These are phyloP conservation scores for Orbilia brochopaga DNA, from an alignment of 2,329 filamentous ascomycete genomes.

Conservation along the genomic window DNA sequence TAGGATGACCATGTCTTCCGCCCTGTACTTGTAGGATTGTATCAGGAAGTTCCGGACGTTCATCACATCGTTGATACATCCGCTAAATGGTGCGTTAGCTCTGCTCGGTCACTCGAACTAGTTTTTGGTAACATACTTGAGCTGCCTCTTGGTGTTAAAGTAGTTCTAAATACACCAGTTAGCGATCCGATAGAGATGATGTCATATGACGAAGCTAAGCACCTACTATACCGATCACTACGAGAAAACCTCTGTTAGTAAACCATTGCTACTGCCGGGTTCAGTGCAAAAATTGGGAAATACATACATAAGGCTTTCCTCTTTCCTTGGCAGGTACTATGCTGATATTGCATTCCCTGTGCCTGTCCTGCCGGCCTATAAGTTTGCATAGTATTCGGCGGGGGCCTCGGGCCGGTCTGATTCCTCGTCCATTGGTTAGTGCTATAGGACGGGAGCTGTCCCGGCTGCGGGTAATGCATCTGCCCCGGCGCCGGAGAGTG, in stretches of 20 bases:
- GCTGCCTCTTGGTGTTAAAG: slow-evolving; percentile 42
- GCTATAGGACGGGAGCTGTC: slow-evolving; percentile 36
- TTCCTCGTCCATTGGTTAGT: slow-evolving; percentile 49
- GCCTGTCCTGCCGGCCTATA: slow-evolving; percentile 33
- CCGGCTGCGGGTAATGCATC: slow-evolving; percentile 30
- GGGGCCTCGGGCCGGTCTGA: slow-evolving; percentile 40
- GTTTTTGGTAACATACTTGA: slow-evolving; percentile 25
- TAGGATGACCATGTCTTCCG: slow-evolving; percentile 95
- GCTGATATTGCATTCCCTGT: slow-evolving; percentile 30
- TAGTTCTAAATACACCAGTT: slow-evolving; percentile 43
- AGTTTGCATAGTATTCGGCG: slow-evolving; percentile 46
- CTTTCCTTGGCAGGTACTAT: slow-evolving; percentile 51
- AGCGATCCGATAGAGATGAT: neutral
- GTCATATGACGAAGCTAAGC: neutral
- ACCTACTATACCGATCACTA: slow-evolving; percentile 51
- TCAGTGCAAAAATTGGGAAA: neutral
- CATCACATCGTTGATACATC: slow-evolving; percentile 96
- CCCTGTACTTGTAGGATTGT: slow-evolving; percentile 86
- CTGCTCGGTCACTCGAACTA: neutral
- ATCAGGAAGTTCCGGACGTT: slow-evolving; percentile 94
- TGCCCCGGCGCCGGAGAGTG: slow-evolving; percentile 4
- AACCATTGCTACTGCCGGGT: neutral
- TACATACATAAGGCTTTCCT: slow-evolving; percentile 45
- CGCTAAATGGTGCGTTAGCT: slow-evolving; percentile 60
- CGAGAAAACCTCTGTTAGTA: slow-evolving; percentile 11